Conservation (phyloP, 768 basidiomycete species). For the Xerocomellus chrysenteron region DNA sequence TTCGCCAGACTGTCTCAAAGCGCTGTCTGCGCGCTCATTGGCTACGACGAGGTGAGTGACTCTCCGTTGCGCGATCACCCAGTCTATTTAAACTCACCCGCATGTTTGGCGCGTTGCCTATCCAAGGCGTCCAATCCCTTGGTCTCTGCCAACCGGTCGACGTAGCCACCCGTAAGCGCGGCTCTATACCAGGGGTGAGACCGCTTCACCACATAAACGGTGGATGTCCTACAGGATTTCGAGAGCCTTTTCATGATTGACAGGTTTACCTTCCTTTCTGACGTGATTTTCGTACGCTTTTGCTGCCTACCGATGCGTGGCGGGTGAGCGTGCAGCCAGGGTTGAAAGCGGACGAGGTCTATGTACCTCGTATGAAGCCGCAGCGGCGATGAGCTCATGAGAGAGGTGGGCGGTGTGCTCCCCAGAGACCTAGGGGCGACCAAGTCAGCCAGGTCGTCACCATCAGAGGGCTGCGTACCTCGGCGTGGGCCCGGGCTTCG, state of each 20-base stretch:
- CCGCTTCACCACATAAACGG: too few relatives aligned
- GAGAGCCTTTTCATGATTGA: conserved; percentile 22
- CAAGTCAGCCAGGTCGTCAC: background rate
- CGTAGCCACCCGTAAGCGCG: conserved; percentile 23
- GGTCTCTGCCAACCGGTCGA: conserved; percentile 27
- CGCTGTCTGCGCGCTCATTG: background rate
- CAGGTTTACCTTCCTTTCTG: conserved; percentile 17
- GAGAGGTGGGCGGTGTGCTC: conserved; percentile 23
- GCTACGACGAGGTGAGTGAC: conserved; percentile 15
- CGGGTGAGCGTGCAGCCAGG: background rate
- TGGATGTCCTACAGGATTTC: conserved; percentile 23
- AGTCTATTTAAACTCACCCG: conserved; percentile 14
- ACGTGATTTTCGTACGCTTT: conserved; percentile 30
- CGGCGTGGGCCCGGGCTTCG: conserved; percentile 24
- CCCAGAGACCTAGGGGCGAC: conserved; percentile 10
- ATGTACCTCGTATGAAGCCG: conserved; percentile 29
- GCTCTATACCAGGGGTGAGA: conserved; percentile 17
- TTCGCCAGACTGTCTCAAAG: conserved; percentile 14
- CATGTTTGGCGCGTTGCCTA: conserved; percentile 19
- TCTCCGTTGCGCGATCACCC: too few relatives aligned
- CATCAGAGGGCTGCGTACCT: background rate
- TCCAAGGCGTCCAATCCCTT: conserved; percentile 24
- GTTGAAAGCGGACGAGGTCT: background rate
- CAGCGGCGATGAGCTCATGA: conserved; percentile 28
- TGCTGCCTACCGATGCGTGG: conserved; percentile 21